A percentile compares a stretch with the other conserved stretches of the same genome.
phyloP scores from a whole-genome alignment of 306 rosid species.

The Cucurbita argyrosperma region DNA sequence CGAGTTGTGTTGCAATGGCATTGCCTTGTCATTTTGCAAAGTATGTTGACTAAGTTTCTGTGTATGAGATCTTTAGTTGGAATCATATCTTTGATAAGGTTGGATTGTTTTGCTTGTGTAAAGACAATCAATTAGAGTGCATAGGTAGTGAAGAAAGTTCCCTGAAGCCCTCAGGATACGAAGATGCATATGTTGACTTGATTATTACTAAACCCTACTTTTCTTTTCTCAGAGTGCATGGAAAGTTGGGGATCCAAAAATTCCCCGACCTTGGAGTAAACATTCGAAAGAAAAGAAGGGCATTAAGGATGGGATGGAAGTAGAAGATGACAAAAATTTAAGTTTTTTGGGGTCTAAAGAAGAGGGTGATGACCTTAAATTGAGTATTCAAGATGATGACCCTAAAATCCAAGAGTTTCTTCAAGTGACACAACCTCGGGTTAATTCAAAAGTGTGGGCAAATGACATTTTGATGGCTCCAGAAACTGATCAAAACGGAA shows the following conservation, averaged over 20 bases:
- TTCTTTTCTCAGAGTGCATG: constrained; percentile 37
- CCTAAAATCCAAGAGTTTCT: constrained; percentile 61
- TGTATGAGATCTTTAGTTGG: not conserved
- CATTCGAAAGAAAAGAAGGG: constrained; percentile 33
- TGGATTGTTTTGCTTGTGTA: not conserved
- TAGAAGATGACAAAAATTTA: not conserved
- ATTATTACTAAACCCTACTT: not conserved
- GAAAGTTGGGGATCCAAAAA: constrained; percentile 56
- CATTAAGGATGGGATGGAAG: constrained; percentile 15
- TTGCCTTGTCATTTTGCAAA: not conserved
- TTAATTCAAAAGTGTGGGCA: constrained; percentile 69
- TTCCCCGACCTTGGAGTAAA: constrained; percentile 83
- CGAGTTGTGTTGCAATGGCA: not conserved
- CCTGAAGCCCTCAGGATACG: not conserved
- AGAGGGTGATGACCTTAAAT: constrained; percentile 10
- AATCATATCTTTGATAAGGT: not conserved
- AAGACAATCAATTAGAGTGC: not conserved
- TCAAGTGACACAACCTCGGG: constrained; percentile 74
- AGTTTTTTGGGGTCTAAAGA: constrained; percentile 16
- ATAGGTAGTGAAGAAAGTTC: not conserved
- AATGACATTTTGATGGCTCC: constrained; percentile 37
- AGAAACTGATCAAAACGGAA: constrained; percentile 2
- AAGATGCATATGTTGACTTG: not conserved
- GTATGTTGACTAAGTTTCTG: not conserved
- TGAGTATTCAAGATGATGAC: constrained; percentile 27